A percentile compares a stretch with the other conserved stretches of the same genome.
Conservation (phyloP, 441 rosid species). For the Erysimum cheiri region DNA sequence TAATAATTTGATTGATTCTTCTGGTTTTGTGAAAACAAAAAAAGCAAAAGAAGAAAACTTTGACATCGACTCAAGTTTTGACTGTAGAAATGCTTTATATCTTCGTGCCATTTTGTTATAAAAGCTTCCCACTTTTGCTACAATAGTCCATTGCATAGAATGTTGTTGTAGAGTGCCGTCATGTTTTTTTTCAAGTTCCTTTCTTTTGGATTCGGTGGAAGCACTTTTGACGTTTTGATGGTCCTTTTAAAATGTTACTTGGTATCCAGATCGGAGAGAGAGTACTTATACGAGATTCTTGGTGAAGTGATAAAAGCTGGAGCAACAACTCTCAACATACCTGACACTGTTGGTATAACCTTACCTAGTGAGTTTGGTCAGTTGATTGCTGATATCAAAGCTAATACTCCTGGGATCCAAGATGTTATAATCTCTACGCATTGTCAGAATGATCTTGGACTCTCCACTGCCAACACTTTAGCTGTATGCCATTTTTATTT, state of each 20-base stretch:
- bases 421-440: conserved; percentile 86
- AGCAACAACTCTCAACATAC: conserved; percentile 88
- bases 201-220: conserved; percentile 2
- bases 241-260: background rate
- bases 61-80: background rate
- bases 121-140: conserved; percentile 1
- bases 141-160: background rate
- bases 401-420: conserved; percentile 86
- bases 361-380: conserved; percentile 81
- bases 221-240: background rate
- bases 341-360: conserved; percentile 92
- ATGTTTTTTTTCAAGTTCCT: background rate
- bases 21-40: background rate
- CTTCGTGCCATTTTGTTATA: background rate
- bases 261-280: conserved; percentile 73
- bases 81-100: background rate
- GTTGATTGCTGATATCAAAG: conserved; percentile 84
- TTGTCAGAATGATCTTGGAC: conserved; percentile 98
- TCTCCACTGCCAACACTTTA: conserved; percentile 91
- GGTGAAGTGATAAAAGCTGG: conserved; percentile 95
- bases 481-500: conserved; percentile 56
- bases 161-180: conserved; percentile 3
- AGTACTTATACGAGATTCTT: conserved; percentile 79
- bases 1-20: conserved; percentile 28
- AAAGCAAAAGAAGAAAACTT: background rate